phyloP scores from a whole-genome alignment of 177 flowering plant genomes.

The Telopea speciosissima region DNA sequence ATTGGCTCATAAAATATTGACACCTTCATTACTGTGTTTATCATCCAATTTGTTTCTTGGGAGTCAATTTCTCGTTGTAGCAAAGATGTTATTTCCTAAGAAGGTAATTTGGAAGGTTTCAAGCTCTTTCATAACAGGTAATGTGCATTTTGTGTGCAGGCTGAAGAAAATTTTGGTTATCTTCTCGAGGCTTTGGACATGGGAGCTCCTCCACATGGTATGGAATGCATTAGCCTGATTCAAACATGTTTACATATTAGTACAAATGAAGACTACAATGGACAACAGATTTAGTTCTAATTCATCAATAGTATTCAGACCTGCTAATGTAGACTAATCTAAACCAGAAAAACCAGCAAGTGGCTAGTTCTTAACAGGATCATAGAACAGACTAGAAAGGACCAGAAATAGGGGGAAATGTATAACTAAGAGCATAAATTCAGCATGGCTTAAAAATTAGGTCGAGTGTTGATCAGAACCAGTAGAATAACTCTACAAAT shows the following conservation, averaged over 20 bases:
- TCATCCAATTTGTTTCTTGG: background rate
- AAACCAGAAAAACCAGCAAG: too few relatives aligned
- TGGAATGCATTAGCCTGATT: background rate
- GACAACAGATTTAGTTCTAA: background rate
- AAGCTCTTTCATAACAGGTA: background rate
- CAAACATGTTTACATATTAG: background rate
- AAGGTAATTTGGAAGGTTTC: background rate
- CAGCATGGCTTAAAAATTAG: too few relatives aligned
- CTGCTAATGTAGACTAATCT: too few relatives aligned
- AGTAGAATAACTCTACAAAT: too few relatives aligned
- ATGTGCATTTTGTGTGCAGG: constrained; percentile 36
- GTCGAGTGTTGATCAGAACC: too few relatives aligned
- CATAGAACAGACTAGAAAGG: too few relatives aligned
- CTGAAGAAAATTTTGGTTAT: constrained; percentile 90
- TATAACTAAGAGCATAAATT: too few relatives aligned
- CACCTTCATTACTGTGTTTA: background rate
- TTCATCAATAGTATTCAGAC: too few relatives aligned
- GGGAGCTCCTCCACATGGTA: constrained; percentile 99
- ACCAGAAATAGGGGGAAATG: too few relatives aligned
- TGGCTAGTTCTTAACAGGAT: too few relatives aligned
- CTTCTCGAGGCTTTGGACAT: constrained; percentile 90
- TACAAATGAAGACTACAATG: background rate
- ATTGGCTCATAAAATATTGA: too few relatives aligned
- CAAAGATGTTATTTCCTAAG: background rate
- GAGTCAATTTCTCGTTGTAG: background rate